Evolutionary conservation across 805 yeast genomes (phyloP).

Genomic region (Komagataella populi): DNA sequence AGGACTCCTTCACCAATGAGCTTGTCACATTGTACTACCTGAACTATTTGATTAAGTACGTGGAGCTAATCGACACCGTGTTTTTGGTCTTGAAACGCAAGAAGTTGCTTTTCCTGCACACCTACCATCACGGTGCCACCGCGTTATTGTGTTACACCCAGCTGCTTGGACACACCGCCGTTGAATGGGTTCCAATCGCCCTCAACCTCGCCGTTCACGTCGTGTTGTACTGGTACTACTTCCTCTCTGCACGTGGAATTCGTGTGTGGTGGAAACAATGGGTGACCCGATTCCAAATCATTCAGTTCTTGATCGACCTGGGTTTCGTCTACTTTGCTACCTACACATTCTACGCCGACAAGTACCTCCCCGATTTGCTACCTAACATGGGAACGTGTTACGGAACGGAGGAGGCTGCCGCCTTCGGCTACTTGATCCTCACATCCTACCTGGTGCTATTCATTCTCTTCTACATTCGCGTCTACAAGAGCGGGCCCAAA

Average conservation of each 20-base stretch:
- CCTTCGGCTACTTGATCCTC: conserved; percentile 77
- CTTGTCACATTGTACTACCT: conserved; percentile 78
- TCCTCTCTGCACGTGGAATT: conserved; percentile 82
- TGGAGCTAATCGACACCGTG: conserved; percentile 84
- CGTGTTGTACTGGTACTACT: conserved; percentile 96
- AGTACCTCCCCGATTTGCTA: conserved; percentile 39
- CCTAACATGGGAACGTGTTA: conserved; percentile 80
- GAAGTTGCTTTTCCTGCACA: conserved; percentile 83
- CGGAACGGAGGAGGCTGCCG: conserved; percentile 90
- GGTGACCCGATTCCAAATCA: conserved; percentile 93
- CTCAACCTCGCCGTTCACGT: conserved; percentile 89
- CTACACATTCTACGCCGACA: conserved; percentile 73
- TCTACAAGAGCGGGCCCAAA: conserved; percentile 44
- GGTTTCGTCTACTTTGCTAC: conserved; percentile 89
- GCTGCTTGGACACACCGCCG: conserved; percentile 78
- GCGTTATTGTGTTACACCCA: conserved; percentile 91
- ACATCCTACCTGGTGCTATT: conserved; percentile 82
- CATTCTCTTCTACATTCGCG: conserved; percentile 83
- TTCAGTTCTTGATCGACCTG: conserved; percentile 84
- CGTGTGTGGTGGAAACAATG: conserved; percentile 99
- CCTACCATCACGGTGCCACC: conserved; percentile 97
- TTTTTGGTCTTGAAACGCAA: conserved; percentile 87
- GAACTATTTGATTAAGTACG: conserved; percentile 80
- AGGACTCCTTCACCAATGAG: conserved; percentile 69
- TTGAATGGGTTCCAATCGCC: conserved; percentile 89